Evolutionary conservation across 1,284 basidiomycete genomes (phyloP), one percentile per base, ranked within the genome.

Genomic region (Apiotrichum veenhuisii): DNA sequence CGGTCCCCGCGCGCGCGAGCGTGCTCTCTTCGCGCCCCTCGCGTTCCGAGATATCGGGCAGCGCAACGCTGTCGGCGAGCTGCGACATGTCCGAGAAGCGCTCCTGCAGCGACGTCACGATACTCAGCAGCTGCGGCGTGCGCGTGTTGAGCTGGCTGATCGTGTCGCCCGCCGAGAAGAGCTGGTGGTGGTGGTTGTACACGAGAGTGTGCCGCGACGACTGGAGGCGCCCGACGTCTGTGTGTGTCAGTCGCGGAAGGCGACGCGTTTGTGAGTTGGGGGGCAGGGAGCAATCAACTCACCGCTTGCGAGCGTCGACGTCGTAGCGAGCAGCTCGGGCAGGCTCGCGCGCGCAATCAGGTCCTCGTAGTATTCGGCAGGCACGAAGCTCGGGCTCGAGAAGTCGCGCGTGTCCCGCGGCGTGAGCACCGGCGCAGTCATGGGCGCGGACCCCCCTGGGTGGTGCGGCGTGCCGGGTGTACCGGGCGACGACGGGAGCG

Each of bases 121-220:
- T 76, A 1, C 62, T 60, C n/a, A 77, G 60, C 9, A 77, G 68
- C 58, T 77, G 70, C 3, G 76, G 76, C 26, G 75, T 77, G 22
- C 71, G 70, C 11, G 69, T 67, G 55, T 77, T 76, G 25, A 77
- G 64, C 27, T 64, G 54, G n/a, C 69, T 65, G 41, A 77, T 77
- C 1, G 74, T 74, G 54, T 76, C 72, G 17, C 74, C 74, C 1
- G 76, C 76, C 33, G 62, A 62, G 62, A 77, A 77, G 9, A 77
- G 68, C 71, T 77, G 73, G 59, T 76, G 73, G 64, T 77, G 76
- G 56, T 77, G 76, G 53, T 77, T 76, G 61, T 77, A 77, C 18
- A 77, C 76, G 9, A 77, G 61, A 33, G 67, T 66, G 57, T 77
- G 72, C 33, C 74, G 58, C 5, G 74, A 73, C 2, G 69, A 68